phyloP scores from a whole-genome alignment of 768 basidiomycete genomes.

The Boletales sp. region DNA sequence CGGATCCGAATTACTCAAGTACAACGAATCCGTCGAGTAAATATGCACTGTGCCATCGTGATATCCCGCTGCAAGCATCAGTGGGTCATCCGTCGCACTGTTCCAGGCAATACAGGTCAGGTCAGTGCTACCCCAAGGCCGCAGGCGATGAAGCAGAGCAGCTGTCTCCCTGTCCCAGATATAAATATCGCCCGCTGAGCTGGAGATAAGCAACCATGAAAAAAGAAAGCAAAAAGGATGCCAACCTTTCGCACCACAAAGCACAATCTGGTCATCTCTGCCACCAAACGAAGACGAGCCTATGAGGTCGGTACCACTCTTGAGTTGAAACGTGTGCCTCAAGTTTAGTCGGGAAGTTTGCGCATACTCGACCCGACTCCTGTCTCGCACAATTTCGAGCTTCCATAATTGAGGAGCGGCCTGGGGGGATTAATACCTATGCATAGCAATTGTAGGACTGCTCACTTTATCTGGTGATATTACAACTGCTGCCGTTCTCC shows the following conservation, averaged over 20 bases:
- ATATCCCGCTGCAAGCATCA: constrained; percentile 67
- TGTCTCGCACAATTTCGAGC: constrained; percentile 59
- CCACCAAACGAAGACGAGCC: constrained; percentile 84
- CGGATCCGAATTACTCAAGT: no score
- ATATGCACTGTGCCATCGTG: constrained; percentile 75
- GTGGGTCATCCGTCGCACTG: constrained; percentile 46
- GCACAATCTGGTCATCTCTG: constrained; percentile 70
- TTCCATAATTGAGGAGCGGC: constrained; percentile 79
- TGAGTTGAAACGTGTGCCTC: constrained; percentile 75
- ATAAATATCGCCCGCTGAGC: constrained; percentile 71
- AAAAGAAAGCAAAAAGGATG: background rate
- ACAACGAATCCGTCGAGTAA: constrained; percentile 52
- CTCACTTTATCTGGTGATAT: constrained; percentile 34
- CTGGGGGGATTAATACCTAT: constrained; percentile 32
- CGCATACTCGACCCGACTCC: constrained; percentile 33
- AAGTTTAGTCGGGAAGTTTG: constrained; percentile 31
- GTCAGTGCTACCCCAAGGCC: constrained; percentile 59
- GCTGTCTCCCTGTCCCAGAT: constrained; percentile 86
- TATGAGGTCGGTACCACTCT: constrained; percentile 64
- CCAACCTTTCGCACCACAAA: constrained; percentile 73
- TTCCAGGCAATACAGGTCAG: constrained; percentile 84
- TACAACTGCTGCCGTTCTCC: constrained; percentile 41
- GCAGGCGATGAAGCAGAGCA: constrained; percentile 65
- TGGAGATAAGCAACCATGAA: background rate
- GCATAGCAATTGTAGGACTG: constrained; percentile 4